A percentile compares a stretch with the other conserved stretches of the same genome.
Evolutionary conservation across 2,329 filamentous ascomycete species (phyloP).

Genomic region (Mycosphaerella sp.): DNA sequence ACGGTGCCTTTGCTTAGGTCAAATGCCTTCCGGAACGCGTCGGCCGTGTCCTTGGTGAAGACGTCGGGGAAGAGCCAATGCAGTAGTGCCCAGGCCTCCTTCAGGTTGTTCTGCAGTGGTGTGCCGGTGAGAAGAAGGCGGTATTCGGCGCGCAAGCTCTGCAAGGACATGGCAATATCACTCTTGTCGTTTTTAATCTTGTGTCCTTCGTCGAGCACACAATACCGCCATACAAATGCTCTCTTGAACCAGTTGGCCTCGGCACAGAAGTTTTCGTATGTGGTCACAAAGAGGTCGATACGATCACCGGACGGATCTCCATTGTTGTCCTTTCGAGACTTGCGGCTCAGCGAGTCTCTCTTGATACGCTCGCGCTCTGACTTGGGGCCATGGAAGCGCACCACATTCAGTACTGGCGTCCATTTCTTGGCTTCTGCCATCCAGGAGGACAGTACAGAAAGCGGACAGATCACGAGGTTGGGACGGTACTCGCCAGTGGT

Average conservation of each 20-base stretch:
- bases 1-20: constrained; percentile 50
- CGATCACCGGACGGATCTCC: constrained; percentile 27
- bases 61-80: constrained; percentile 55
- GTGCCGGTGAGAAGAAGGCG: constrained; percentile 50
- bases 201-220: constrained; percentile 51
- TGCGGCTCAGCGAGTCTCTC: constrained; percentile 19
- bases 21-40: constrained; percentile 51
- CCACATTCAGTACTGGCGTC: constrained; percentile 42
- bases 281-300: constrained; percentile 46
- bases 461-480: constrained; percentile 45
- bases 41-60: constrained; percentile 46
- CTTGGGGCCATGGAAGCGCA: constrained; percentile 44
- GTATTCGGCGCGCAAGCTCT: constrained; percentile 42
- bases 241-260: constrained; percentile 47
- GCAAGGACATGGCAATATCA: constrained; percentile 39
- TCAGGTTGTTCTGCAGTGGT: constrained; percentile 53
- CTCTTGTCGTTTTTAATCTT: constrained; percentile 47
- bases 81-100: constrained; percentile 52
- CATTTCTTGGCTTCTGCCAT: constrained; percentile 43
- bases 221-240: constrained; percentile 47
- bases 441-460: constrained; percentile 48
- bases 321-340: constrained; percentile 8
- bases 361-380: constrained; percentile 43
- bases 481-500: constrained; percentile 38
- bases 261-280: constrained; percentile 44